Evolutionary conservation across 1,284 basidiomycete genomes (phyloP), one percentile per base, ranked within the genome.

Genomic region (Moesziomyces sp.): DNA sequence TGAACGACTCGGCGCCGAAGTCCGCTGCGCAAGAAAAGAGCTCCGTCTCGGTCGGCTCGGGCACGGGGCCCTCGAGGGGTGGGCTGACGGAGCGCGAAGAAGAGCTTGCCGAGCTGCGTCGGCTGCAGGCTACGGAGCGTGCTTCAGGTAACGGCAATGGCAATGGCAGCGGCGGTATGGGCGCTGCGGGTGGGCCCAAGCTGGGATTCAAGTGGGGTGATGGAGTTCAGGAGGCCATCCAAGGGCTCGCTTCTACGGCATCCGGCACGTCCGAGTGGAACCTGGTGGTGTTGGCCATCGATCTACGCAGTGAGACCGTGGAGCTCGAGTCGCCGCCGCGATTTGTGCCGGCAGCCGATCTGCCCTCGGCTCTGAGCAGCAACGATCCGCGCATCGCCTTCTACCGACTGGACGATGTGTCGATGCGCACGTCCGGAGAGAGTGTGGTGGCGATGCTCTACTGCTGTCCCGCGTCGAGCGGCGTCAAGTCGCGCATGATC

Each of bases 391-490:
- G 72, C 23, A 75, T 75, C 46, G 67, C 74, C 0, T 76, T 79
- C 46, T 79, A 79, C 61, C 30, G 75, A 16, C 21, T 75, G 46
- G 65, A 74, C 46, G 58, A 65, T 30, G 61, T 47, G 5, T 42
- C 57, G 35, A 42, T 57, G 47, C 58, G n/a, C 19, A 49, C 59
- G 9, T 67, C 63, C 44, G 54, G 53, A 46, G 61, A 70, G 58
- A 74, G 63, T 49, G 69, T 73, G 5, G 67, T 80, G 13, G 76
- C 74, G 9, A 70, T 77, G 66, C 76, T 80, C 48, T 80, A 80
- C 59, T 73, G 67, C 65, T 80, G 78, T 45, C 78, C 78, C 3
- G 54, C 63, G 0, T 58, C 58, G 13, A 78, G 72, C 46, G 66
- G 74, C 18, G 68, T 80, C 49, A 74, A 76, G 46, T 56, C 69